Percentiles rank a stretch among this genome's conserved stretches.
These are phyloP conservation scores for Lactarius trivialis DNA, from an alignment of 768 basidiomycete genomes.

Conservation along the genomic window DNA sequence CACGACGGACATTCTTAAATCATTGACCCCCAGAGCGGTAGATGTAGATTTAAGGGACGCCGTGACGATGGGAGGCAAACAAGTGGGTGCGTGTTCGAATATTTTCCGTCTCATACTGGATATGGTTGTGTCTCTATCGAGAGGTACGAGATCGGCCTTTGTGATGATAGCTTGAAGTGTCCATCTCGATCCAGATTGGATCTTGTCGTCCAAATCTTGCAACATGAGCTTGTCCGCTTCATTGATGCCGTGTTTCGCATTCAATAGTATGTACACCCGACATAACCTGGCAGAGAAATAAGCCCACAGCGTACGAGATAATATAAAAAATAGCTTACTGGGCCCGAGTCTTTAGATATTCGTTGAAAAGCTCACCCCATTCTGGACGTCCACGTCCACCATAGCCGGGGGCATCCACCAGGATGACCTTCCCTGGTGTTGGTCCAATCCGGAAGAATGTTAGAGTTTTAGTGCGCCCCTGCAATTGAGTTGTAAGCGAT, in stretches of 20 bases:
- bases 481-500: not conserved
- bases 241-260: constrained; percentile 57
- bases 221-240: constrained; percentile 58
- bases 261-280: constrained; percentile 65
- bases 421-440: constrained; percentile 44
- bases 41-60: constrained; percentile 42
- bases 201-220: constrained; percentile 37
- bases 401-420: constrained; percentile 81
- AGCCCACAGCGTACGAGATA: not conserved
- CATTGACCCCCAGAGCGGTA: constrained; percentile 49
- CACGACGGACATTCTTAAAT: constrained; percentile 49
- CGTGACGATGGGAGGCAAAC: constrained; percentile 60
- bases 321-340: constrained; percentile 42
- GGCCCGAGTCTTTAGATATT: constrained; percentile 53
- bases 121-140: constrained; percentile 32
- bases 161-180: constrained; percentile 70
- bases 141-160: constrained; percentile 52
- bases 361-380: constrained; percentile 67
- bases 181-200: constrained; percentile 38
- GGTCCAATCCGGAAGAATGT: constrained; percentile 69
- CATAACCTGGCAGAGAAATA: constrained; percentile 42
- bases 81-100: constrained; percentile 48
- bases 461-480: constrained; percentile 69
- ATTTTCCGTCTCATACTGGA: constrained; percentile 44
- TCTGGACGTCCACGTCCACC: constrained; percentile 65